A percentile compares a stretch with the other conserved stretches of the same genome.
These are phyloP conservation scores for Claviceps sp. DNA, from an alignment of 2,329 filamentous ascomycete species.

Conservation along the genomic window DNA sequence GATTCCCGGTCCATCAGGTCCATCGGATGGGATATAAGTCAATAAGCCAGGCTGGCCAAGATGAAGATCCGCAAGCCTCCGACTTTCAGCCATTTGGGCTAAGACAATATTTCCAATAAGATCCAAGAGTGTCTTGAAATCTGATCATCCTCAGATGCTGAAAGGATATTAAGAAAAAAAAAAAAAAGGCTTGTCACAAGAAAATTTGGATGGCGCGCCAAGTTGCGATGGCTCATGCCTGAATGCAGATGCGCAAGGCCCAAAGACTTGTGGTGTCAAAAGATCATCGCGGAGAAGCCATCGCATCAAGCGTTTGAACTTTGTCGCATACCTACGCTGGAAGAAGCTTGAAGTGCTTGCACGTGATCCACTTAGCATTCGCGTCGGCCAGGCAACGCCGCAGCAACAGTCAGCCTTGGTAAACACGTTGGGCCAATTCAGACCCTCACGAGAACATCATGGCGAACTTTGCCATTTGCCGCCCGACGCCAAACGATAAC, in stretches of 20 bases:
- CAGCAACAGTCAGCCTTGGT: neutral
- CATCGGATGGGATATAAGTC: slow-evolving; percentile 16
- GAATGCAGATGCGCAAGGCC: neutral
- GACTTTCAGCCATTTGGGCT: slow-evolving; percentile 25
- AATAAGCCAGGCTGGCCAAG: slow-evolving; percentile 21
- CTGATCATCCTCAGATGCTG: slow-evolving; percentile 5
- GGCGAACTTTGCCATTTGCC: neutral
- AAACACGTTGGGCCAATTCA: slow-evolving; percentile 4
- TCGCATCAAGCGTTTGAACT: neutral
- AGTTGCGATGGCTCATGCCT: neutral
- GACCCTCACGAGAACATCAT: neutral
- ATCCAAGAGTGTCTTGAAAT: slow-evolving; percentile 12
- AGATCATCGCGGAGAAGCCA: too few species aligned
- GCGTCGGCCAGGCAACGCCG: slow-evolving; percentile 2
- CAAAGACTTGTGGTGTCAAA: neutral
- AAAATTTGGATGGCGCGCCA: neutral
- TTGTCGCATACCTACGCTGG: too few species aligned
- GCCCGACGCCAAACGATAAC: neutral
- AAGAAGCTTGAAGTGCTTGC: slow-evolving; percentile 1
- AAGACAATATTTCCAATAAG: slow-evolving; percentile 17
- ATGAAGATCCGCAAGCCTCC: slow-evolving; percentile 18
- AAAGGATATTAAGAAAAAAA: neutral
- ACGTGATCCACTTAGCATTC: slow-evolving; percentile 9
- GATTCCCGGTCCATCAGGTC: slow-evolving; percentile 13
- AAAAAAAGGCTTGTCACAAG: neutral